Conservation (phyloP, 495 filamentous ascomycete species). For the Penicillium manginii region DNA sequence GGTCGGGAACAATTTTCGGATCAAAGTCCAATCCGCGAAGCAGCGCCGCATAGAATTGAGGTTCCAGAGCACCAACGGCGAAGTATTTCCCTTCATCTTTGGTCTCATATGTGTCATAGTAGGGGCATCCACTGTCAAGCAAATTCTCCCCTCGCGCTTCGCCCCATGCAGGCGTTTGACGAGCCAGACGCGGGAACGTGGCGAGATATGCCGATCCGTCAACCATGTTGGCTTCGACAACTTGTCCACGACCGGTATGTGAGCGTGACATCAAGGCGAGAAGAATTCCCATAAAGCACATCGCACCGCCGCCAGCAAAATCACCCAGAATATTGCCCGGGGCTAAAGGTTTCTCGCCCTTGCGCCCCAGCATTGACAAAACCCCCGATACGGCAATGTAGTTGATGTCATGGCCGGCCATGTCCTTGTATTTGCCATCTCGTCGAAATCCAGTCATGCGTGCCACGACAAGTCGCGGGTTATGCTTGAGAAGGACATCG, state of each 20-base stretch:
- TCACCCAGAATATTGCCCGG: conserved; percentile 86
- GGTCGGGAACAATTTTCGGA: conserved; percentile 53
- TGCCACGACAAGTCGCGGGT: conserved; percentile 79
- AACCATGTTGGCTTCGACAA: conserved; percentile 96
- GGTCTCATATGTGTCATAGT: conserved; percentile 86
- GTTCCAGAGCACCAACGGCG: conserved; percentile 89
- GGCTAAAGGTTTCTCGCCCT: conserved; percentile 69
- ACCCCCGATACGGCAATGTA: conserved; percentile 89
- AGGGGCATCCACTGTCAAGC: conserved; percentile 84
- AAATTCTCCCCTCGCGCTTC: conserved; percentile 71
- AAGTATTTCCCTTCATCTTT: conserved; percentile 77
- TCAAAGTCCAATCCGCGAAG: conserved; percentile 65
- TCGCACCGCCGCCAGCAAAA: conserved; percentile 88
- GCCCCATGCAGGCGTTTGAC: conserved; percentile 61
- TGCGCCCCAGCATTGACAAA: conserved; percentile 72
- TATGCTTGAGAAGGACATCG: conserved; percentile 61
- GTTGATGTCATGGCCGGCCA: conserved; percentile 99
- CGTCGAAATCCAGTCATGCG: conserved; percentile 89
- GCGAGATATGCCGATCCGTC: conserved; percentile 82
- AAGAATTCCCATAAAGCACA: conserved; percentile 64
- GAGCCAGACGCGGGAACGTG: conserved; percentile 69
- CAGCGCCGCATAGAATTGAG: conserved; percentile 75
- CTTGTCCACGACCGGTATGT: conserved; percentile 70
- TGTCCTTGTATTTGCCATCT: conserved; percentile 78
- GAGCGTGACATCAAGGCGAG: conserved; percentile 47